Evolutionary conservation across 1,284 basidiomycete species (phyloP).

Genomic region (Trametes polyzona): DNA sequence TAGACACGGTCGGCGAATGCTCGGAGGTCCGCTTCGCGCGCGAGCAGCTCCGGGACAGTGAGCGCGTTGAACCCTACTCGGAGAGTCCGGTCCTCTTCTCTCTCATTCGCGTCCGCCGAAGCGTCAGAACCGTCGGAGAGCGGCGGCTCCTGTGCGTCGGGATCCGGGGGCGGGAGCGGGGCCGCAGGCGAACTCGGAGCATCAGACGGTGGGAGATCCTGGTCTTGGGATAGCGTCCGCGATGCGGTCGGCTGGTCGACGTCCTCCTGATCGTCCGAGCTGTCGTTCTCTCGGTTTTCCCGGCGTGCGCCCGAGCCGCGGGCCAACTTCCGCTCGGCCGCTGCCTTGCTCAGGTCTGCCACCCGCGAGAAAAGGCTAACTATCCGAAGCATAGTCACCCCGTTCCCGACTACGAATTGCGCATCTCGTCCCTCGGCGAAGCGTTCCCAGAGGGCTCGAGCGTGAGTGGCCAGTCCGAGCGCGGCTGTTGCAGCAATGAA

Average conservation of each 20-base stretch:
- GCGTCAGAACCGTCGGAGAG: conserved; percentile 6
- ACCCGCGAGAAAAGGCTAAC: conserved; percentile 51
- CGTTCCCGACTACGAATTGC: conserved; percentile 47
- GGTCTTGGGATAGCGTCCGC: conserved; percentile 9
- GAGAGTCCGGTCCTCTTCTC: background rate
- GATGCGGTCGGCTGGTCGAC: conserved; percentile 3
- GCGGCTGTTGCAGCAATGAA: conserved; percentile 53
- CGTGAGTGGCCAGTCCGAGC: conserved; percentile 49
- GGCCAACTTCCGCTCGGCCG: background rate
- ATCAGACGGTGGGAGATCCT: conserved; percentile 24
- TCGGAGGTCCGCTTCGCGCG: conserved; percentile 35
- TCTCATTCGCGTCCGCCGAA: background rate
- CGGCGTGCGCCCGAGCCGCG: conserved; percentile 8
- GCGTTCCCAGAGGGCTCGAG: conserved; percentile 59
- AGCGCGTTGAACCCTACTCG: conserved; percentile 9
- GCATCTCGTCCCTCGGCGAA: conserved; percentile 49
- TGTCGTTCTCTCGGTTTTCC: conserved; percentile 11
- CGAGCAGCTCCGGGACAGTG: conserved; percentile 19
- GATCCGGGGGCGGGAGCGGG: conserved; percentile 19
- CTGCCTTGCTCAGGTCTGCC: conserved; percentile 26
- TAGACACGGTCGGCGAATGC: conserved; percentile 53
- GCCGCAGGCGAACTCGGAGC: conserved; percentile 16
- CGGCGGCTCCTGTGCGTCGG: conserved; percentile 5
- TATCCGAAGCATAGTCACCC: conserved; percentile 56
- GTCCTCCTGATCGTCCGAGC: conserved; percentile 10